A percentile compares a stretch with the other conserved stretches of the same genome.
These are phyloP conservation scores for Cordyceps tenuipes DNA, from an alignment of 2,329 filamentous ascomycete species.

Conservation along the genomic window DNA sequence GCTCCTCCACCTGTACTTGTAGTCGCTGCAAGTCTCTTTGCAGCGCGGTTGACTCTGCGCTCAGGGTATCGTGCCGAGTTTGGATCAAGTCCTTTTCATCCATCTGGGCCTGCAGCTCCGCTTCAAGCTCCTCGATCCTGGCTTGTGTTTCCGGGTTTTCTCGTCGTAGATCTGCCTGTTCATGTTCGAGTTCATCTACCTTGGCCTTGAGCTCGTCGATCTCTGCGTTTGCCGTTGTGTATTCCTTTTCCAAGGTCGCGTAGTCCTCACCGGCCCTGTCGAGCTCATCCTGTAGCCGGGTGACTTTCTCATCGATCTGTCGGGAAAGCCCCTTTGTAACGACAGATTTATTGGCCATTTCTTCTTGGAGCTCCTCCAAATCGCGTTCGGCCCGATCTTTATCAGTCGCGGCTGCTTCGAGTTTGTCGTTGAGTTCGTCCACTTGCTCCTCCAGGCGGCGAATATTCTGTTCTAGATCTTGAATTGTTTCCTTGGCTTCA, in stretches of 20 bases:
- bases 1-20: conserved; percentile 37
- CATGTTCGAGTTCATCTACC: conserved; percentile 33
- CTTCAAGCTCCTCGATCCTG: conserved; percentile 47
- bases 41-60: conserved; percentile 56
- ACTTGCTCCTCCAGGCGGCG: conserved; percentile 46
- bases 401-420: conserved; percentile 44
- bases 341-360: conserved; percentile 72
- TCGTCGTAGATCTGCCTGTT: conserved; percentile 20
- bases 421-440: conserved; percentile 45
- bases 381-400: conserved; percentile 51
- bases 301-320: conserved; percentile 64
- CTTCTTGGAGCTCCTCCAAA: conserved; percentile 61
- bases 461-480: conserved; percentile 48
- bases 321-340: conserved; percentile 65
- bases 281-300: conserved; percentile 59
- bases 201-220: conserved; percentile 36
- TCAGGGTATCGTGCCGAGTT: conserved; percentile 58
- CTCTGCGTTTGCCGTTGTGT: conserved; percentile 37
- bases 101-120: conserved; percentile 48
- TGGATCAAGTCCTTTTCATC: conserved; percentile 65
- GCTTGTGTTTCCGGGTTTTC: conserved; percentile 23
- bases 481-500: conserved; percentile 49
- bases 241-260: conserved; percentile 43
- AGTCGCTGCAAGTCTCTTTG: conserved; percentile 53
- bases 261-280: conserved; percentile 43